Conservation (phyloP, 2,329 filamentous ascomycete genomes). For the Cordyceps cateniannulata region DNA sequence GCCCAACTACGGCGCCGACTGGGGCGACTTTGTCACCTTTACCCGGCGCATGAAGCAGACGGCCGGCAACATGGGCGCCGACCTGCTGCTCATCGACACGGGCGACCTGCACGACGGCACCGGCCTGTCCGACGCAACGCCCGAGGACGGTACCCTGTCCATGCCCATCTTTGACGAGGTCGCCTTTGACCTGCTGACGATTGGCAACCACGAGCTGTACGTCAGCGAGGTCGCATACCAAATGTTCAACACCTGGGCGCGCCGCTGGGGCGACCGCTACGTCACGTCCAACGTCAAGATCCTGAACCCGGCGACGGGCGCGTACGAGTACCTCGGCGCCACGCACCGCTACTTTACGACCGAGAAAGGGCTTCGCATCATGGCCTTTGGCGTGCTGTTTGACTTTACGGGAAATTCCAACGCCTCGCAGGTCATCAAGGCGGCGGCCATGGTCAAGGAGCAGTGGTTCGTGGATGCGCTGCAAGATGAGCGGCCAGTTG, state of each 20-base stretch:
- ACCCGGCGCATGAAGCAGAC: slow-evolving; percentile 52
- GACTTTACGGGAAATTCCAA: slow-evolving; percentile 53
- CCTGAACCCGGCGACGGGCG: slow-evolving; percentile 29
- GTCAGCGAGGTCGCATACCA: slow-evolving; percentile 55
- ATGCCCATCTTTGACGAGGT: slow-evolving; percentile 38
- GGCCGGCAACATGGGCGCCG: slow-evolving; percentile 49
- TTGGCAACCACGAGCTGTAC: slow-evolving; percentile 60
- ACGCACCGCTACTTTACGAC: slow-evolving; percentile 40
- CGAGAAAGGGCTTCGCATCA: slow-evolving; percentile 33
- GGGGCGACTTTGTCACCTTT: slow-evolving; percentile 60
- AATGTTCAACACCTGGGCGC: slow-evolving; percentile 52
- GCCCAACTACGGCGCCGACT: slow-evolving; percentile 58
- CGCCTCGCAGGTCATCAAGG: slow-evolving; percentile 52
- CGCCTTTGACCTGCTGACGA: slow-evolving; percentile 37
- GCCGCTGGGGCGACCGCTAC: slow-evolving; percentile 43
- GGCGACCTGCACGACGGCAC: slow-evolving; percentile 62
- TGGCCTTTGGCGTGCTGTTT: slow-evolving; percentile 39
- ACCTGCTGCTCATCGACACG: slow-evolving; percentile 55
- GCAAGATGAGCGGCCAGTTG: slow-evolving; percentile 46
- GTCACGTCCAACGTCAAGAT: slow-evolving; percentile 41
- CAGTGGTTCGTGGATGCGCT: slow-evolving; percentile 55
- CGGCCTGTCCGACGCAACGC: slow-evolving; percentile 54
- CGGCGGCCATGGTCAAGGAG: slow-evolving; percentile 44
- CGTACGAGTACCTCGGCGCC: slow-evolving; percentile 36
- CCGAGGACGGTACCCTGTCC: slow-evolving; percentile 48